These are phyloP conservation scores for Fraxinus excelsior DNA, from an alignment of 257 asterid species.

Conservation along the genomic window DNA sequence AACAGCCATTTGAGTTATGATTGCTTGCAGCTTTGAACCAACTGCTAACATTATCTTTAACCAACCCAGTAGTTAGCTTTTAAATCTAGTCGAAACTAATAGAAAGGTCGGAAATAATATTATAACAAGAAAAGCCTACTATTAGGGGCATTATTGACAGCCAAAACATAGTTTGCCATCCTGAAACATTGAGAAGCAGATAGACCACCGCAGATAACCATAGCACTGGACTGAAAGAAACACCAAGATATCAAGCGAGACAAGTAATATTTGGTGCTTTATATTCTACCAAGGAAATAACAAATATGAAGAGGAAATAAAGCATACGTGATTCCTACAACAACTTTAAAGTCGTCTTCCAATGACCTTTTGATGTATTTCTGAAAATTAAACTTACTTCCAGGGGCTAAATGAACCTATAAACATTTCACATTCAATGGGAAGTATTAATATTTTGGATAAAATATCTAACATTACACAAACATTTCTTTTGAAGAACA, in stretches of 20 bases:
- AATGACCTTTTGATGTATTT: constrained; percentile 89
- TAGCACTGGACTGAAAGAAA: constrained; percentile 29
- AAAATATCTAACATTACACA: not conserved
- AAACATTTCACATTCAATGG: not conserved
- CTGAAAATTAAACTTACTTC: constrained; percentile 90
- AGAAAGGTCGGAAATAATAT: not conserved
- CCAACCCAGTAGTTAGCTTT: constrained; percentile 41
- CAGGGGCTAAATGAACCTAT: constrained; percentile 96
- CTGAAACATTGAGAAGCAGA: constrained; percentile 39
- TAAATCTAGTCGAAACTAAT: not conserved
- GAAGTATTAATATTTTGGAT: not conserved
- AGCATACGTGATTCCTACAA: constrained; percentile 84
- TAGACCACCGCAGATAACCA: constrained; percentile 30
- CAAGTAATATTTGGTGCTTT: not conserved
- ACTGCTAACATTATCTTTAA: constrained; percentile 62
- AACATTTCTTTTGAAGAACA: constrained; percentile 29
- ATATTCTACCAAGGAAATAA: not conserved
- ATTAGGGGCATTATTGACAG: constrained; percentile 33
- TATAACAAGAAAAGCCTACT: constrained; percentile 17
- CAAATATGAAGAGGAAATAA: not conserved
- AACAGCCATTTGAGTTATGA: constrained; percentile 1
- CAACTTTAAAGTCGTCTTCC: constrained; percentile 95
- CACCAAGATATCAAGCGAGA: not conserved
- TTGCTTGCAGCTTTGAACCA: constrained; percentile 1
- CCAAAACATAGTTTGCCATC: constrained; percentile 36